Percentiles rank a stretch among this genome's conserved stretches.
These are phyloP conservation scores for Claviceps sp. DNA, from an alignment of 2,329 filamentous ascomycete genomes.

Conservation along the genomic window DNA sequence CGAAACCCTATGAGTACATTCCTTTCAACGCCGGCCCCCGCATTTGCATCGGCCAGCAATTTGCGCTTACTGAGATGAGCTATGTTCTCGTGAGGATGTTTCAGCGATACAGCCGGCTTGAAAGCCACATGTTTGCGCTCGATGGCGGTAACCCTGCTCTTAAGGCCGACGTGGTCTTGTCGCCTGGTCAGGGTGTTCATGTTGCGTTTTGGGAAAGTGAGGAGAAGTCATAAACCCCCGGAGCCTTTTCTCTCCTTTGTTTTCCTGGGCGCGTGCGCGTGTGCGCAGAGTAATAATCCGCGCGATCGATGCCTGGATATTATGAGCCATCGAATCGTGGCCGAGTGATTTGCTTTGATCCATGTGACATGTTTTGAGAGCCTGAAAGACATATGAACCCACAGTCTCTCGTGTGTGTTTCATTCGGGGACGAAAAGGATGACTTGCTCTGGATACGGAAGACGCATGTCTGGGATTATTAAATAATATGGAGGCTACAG, in stretches of 20 bases:
- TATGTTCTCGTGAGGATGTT: conserved; percentile 60
- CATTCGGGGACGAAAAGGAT: background rate
- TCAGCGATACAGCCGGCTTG: conserved; percentile 54
- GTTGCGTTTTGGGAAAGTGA: conserved; percentile 41
- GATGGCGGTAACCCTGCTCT: conserved; percentile 40
- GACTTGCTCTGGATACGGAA: too few species aligned
- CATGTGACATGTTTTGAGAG: too few species aligned
- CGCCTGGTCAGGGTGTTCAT: conserved; percentile 43
- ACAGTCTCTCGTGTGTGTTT: background rate
- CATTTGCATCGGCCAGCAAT: conserved; percentile 45
- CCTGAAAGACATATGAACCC: background rate
- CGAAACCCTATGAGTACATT: conserved; percentile 39
- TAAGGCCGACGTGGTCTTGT: conserved; percentile 46
- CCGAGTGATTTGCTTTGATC: too few species aligned
- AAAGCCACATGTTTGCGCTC: conserved; percentile 40
- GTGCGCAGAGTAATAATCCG: too few species aligned
- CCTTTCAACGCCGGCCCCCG: conserved; percentile 39
- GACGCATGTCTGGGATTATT: background rate
- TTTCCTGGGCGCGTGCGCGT: too few species aligned
- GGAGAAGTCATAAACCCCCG: conserved; percentile 10
- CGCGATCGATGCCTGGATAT: too few species aligned
- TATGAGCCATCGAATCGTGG: too few species aligned
- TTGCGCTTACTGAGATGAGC: conserved; percentile 45
- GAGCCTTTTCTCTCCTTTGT: background rate
- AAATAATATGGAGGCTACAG: background rate